Conservation (phyloP, 371 early-diverging fungal genomes). For the Blakeslea trispora region DNA sequence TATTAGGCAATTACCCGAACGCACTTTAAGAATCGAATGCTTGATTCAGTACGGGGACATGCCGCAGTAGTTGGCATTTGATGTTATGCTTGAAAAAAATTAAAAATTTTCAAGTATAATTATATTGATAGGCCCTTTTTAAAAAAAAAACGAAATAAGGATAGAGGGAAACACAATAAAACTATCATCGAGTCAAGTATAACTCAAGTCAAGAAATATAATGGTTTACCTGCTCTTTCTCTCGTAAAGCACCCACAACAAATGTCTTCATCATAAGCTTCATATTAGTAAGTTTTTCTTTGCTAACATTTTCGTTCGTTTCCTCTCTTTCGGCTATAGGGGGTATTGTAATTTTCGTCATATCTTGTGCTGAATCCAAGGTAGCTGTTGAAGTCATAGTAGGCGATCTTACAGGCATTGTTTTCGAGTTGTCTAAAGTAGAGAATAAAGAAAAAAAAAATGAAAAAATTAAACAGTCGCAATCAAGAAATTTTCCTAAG, state of each 20-base stretch:
- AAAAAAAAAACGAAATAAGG: constrained; percentile 6
- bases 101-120: neutral
- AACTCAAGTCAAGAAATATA: constrained; percentile 11
- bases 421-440: neutral
- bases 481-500: neutral
- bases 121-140: neutral
- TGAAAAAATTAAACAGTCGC: neutral
- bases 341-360: constrained; percentile 3
- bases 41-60: constrained; percentile 33
- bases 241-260: constrained; percentile 44
- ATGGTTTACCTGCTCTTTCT: constrained; percentile 50
- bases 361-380: constrained; percentile 5
- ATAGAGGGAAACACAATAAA: constrained; percentile 7
- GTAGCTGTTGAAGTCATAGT: constrained; percentile 9
- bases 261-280: constrained; percentile 49
- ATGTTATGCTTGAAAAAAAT: too few relatives aligned
- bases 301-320: constrained; percentile 28
- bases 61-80: constrained; percentile 28
- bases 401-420: constrained; percentile 18
- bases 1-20: constrained; percentile 35
- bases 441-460: neutral
- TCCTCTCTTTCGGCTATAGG: constrained; percentile 20
- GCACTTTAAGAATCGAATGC: constrained; percentile 7
- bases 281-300: constrained; percentile 43
- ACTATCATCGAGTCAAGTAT: constrained; percentile 9